Conservation (phyloP, 305 asterid species). For the Fraxinus ornus region DNA sequence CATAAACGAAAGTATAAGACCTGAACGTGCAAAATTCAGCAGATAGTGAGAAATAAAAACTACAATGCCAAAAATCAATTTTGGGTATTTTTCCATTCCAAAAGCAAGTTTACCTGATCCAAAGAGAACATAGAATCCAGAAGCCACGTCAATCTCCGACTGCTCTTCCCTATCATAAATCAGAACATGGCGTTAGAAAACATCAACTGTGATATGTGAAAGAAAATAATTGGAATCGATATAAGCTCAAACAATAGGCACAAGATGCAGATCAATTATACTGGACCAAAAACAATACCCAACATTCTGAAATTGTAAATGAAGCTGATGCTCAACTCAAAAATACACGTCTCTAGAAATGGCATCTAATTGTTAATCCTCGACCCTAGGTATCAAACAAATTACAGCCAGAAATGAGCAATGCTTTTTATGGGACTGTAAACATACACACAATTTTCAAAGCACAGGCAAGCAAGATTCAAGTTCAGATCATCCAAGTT, state of each 20-base stretch:
- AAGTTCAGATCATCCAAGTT: slow-evolving; percentile 9
- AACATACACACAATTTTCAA: background rate
- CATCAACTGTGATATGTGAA: slow-evolving; percentile 10
- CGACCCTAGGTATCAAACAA: background rate
- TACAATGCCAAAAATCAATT: background rate
- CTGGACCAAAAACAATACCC: background rate
- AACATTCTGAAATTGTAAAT: background rate
- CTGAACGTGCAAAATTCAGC: slow-evolving; percentile 40
- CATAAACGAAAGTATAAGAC: slow-evolving; percentile 71
- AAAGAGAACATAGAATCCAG: slow-evolving; percentile 88
- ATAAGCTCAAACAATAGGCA: slow-evolving; percentile 8
- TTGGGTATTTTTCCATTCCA: slow-evolving; percentile 7
- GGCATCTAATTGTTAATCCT: background rate
- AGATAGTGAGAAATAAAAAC: background rate
- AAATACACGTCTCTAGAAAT: background rate
- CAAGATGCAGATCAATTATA: background rate
- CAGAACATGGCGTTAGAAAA: slow-evolving; percentile 19
- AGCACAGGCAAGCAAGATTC: slow-evolving; percentile 1
- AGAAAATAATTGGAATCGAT: slow-evolving; percentile 4
- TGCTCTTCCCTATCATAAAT: slow-evolving; percentile 74
- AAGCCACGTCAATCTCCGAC: slow-evolving; percentile 88
- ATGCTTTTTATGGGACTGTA: background rate
- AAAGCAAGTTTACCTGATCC: slow-evolving; percentile 66
- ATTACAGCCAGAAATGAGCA: background rate
- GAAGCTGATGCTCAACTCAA: background rate